Evolutionary conservation across 2,329 filamentous ascomycete genomes (phyloP).

Genomic region (Arthrobotrys megalospora): DNA sequence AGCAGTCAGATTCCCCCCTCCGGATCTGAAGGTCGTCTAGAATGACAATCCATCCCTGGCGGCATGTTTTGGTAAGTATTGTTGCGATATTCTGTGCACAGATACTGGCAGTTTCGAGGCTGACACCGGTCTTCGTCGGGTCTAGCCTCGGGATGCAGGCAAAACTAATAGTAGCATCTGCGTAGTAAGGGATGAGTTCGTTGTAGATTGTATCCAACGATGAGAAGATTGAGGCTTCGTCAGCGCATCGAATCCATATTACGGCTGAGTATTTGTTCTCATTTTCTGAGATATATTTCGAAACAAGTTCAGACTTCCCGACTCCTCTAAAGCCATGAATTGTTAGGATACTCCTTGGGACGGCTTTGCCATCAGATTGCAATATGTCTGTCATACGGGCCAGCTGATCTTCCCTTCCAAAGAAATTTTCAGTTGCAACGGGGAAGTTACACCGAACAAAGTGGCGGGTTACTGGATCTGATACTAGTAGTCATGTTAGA

Average conservation of each 20-base stretch:
- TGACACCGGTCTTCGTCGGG: neutral
- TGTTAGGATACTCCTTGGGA: neutral
- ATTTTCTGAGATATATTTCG: conserved; percentile 5
- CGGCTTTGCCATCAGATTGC: neutral
- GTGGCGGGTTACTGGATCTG: too few relatives aligned
- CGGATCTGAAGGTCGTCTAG: neutral
- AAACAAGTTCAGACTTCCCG: conserved; percentile 24
- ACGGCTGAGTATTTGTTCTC: neutral
- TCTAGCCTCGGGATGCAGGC: neutral
- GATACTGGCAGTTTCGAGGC: neutral
- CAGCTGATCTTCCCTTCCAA: conserved; percentile 28
- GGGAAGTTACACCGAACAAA: neutral
- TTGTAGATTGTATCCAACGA: neutral
- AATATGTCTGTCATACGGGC: neutral
- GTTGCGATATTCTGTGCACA: neutral
- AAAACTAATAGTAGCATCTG: neutral
- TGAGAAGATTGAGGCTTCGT: neutral
- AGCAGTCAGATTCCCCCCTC: neutral
- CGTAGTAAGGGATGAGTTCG: neutral
- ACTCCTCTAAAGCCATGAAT: conserved; percentile 21
- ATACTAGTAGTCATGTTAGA: neutral
- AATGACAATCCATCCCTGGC: neutral
- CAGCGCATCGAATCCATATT: conserved; percentile 2
- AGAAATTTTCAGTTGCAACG: neutral
- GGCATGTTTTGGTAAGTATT: neutral